phyloP scores from a whole-genome alignment of 2,329 filamentous ascomycete genomes.

The Xylariaceae sp. region DNA sequence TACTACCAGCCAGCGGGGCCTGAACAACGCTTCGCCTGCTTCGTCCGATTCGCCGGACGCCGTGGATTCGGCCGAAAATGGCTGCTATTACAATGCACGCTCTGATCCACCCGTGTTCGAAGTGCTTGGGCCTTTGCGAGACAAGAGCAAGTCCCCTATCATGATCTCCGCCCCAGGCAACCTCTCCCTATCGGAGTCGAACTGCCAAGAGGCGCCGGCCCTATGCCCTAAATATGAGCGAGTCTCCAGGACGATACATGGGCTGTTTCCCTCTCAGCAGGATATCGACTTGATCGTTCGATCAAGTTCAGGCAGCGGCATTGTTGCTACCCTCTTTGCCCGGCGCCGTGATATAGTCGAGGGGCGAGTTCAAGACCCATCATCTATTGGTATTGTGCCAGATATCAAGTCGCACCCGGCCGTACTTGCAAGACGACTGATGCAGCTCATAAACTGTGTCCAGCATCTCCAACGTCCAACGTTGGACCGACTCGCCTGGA shows the following conservation, averaged over 20 bases:
- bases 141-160: not conserved
- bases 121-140: conserved; percentile 24
- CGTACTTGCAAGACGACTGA: conserved; percentile 42
- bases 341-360: conserved; percentile 24
- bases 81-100: conserved; percentile 27
- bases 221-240: conserved; percentile 30
- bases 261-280: conserved; percentile 33
- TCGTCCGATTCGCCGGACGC: conserved; percentile 25
- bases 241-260: conserved; percentile 31
- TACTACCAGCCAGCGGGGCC: conserved; percentile 23
- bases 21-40: conserved; percentile 25
- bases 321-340: conserved; percentile 30
- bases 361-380: conserved; percentile 23
- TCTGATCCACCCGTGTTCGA: conserved; percentile 30
- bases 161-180: conserved; percentile 3
- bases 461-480: conserved; percentile 40
- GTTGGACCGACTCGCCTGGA: conserved; percentile 28
- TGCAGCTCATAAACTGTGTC: conserved; percentile 38
- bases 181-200: conserved; percentile 19
- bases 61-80: conserved; percentile 27
- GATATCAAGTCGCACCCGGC: conserved; percentile 38
- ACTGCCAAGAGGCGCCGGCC: conserved; percentile 21
- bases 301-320: conserved; percentile 26
- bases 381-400: conserved; percentile 30
- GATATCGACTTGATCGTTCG: conserved; percentile 33